Percentiles rank a stretch among this genome's conserved stretches.
Conservation (phyloP, 2,329 filamentous ascomycete species). For the Scorias spongiosa region DNA sequence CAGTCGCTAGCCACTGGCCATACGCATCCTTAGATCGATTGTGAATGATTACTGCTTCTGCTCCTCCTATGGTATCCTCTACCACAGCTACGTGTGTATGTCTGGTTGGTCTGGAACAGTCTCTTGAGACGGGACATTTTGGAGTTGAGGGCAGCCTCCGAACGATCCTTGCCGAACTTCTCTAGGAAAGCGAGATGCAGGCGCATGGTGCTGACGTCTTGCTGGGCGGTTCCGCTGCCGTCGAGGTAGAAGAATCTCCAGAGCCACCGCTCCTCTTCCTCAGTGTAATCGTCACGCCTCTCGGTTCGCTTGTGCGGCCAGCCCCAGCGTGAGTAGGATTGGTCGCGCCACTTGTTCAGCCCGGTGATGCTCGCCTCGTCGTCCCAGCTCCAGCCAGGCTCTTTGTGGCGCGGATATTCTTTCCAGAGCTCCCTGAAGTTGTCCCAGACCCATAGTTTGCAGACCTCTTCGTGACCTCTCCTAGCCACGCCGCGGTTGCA, state of each 20-base stretch:
- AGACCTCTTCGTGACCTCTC: constrained; percentile 26
- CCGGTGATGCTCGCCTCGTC: constrained; percentile 41
- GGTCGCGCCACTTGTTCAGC: constrained; percentile 39
- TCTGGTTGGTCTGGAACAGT: not conserved
- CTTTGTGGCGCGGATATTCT: constrained; percentile 65
- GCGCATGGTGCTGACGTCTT: not conserved
- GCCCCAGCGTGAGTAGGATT: constrained; percentile 5
- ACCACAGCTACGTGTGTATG: not conserved
- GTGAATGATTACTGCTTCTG: not conserved
- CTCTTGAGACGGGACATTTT: not conserved
- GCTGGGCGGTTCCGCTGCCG: not conserved
- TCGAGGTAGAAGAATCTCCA: not conserved
- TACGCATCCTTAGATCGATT: not conserved
- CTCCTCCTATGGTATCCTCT: not conserved
- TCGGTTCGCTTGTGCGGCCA: constrained; percentile 33
- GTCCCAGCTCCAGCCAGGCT: constrained; percentile 37
- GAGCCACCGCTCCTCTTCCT: not conserved
- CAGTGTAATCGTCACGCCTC: not conserved
- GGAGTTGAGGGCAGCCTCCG: not conserved
- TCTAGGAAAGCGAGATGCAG: not conserved
- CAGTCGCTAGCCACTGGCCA: not conserved
- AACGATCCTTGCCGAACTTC: not conserved
- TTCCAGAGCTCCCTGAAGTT: constrained; percentile 46
- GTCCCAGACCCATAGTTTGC: constrained; percentile 70
- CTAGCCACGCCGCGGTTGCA: not conserved